These are phyloP conservation scores for Plasmopara viticola DNA, from an alignment of 352 stramenopile species.

Conservation along the genomic window DNA sequence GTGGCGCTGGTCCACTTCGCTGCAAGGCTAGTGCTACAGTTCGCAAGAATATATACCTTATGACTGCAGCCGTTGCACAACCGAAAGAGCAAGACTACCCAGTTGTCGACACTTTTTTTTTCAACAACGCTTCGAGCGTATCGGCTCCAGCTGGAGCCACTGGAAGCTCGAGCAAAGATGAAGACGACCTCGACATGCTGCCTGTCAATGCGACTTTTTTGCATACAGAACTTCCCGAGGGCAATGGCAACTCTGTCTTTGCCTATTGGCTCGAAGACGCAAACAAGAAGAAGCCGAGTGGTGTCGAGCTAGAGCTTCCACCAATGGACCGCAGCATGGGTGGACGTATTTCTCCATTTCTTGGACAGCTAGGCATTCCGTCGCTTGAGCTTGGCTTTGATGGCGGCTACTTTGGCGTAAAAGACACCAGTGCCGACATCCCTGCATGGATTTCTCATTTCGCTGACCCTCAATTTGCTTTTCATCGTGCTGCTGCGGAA, in stretches of 20 bases:
- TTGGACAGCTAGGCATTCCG: too few relatives aligned
- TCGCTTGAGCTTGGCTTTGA: too few relatives aligned
- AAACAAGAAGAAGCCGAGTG: too few relatives aligned
- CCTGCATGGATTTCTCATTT: conserved; percentile 77
- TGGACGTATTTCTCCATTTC: too few relatives aligned
- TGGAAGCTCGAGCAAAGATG: conserved; percentile 15
- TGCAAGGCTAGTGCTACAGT: conserved; percentile 68
- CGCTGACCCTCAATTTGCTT: conserved; percentile 60
- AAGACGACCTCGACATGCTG: conserved; percentile 33
- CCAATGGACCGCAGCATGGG: too few relatives aligned
- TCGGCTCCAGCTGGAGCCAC: too few relatives aligned
- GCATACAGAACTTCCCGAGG: conserved; percentile 54
- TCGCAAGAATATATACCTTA: conserved; percentile 71
- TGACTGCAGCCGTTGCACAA: conserved; percentile 60
- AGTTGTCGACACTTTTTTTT: conserved; percentile 5
- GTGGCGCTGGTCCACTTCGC: conserved; percentile 31
- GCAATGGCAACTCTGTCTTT: conserved; percentile 18
- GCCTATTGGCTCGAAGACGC: too few relatives aligned
- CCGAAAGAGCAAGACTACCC: conserved; percentile 41
- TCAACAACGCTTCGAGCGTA: too few relatives aligned
- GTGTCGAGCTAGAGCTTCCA: too few relatives aligned
- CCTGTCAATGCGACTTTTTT: conserved; percentile 65
- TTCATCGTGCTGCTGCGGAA: conserved; percentile 67
- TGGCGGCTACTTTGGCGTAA: too few relatives aligned
- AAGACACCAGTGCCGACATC: conserved; percentile 37